Evolutionary conservation across 768 basidiomycete species (phyloP), one percentile per base, ranked within the genome.

Genomic region (Pleurotus eryngii): DNA sequence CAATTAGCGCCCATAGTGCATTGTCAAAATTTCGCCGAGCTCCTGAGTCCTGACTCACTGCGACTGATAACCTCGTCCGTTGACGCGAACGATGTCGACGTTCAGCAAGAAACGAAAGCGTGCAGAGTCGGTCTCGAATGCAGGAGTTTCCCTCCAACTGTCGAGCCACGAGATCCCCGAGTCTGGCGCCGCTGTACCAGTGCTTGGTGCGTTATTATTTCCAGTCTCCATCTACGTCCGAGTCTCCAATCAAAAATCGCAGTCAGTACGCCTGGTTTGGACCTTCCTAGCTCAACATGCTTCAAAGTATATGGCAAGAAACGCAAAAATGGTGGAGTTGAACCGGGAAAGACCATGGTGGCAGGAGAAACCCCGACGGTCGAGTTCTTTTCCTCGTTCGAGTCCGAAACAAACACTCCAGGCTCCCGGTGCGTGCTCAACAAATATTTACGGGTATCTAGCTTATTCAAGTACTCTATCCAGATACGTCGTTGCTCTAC

Each of bases 401-500:
- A 83, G 24, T 78, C 81, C 22, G 82, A 85, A 64, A 76, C 50
- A 68, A 76, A 63, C 68, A 71, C 83, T 46, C 70, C 76, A 50
- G 86, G 87, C 24, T 92, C 88, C 74, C 83, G 81, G 92, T 92
- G 65, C 64, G 85, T 73, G 46, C 5, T 17, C n/a, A 18, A 12
- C n/a, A n/a, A 9, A 11, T 49, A 46, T 17, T 54, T 12, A 20
- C 12, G 39, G 18, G 45, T 35, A 12, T 20, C n/a, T 48, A 20
- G 18, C 37, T 18, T 35, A 30, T 6, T 27, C 26, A 8, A 26
- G 24, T 5, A 12, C 11, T 12, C 18, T 42, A 20, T 8, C n/a
- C 35, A 91, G 93, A 64, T 98, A 98, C 69, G 75, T 95, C 42
- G 72, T 97, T 20, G 95, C 87, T 3, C 76, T 96, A 18, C 89